phyloP scores from a whole-genome alignment of 345 rosid genomes.

The Tarenaya hassleriana region DNA sequence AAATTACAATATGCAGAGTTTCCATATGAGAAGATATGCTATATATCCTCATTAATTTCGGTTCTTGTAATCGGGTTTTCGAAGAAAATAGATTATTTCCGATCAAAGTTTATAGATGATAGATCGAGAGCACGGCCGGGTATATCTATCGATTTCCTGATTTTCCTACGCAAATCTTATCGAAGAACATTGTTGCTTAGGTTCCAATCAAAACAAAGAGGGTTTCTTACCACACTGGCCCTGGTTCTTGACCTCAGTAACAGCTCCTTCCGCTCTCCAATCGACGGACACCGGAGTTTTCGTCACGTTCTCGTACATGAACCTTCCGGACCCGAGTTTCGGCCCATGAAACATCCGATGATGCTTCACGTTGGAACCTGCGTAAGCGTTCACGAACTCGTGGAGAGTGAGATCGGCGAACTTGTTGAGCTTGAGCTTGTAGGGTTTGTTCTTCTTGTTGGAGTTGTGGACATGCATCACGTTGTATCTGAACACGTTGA shows the following conservation, averaged over 20 bases:
- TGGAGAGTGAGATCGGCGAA: conserved; percentile 73
- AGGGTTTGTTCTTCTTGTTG: conserved; percentile 60
- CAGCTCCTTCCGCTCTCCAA: conserved; percentile 76
- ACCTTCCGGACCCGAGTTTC: conserved; percentile 33
- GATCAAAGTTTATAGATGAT: no score
- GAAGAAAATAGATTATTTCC: no score
- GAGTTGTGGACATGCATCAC: conserved; percentile 64
- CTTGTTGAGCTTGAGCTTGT: conserved; percentile 73
- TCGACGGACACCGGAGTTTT: conserved; percentile 44
- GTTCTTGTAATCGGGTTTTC: no score
- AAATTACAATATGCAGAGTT: no score
- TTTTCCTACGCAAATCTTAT: no score
- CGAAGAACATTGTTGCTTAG: no score
- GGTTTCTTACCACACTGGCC: conserved; percentile 53
- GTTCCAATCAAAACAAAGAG: no score
- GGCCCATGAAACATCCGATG: conserved; percentile 51
- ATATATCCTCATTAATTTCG: no score
- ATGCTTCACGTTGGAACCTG: conserved; percentile 67
- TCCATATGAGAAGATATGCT: no score
- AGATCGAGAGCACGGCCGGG: no score
- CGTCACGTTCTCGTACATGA: conserved; percentile 50
- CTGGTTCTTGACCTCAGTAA: conserved; percentile 65
- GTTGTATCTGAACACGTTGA: conserved; percentile 69
- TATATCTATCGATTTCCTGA: no score
- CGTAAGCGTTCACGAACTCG: conserved; percentile 48